Evolutionary conservation across 1,139 yeast genomes (phyloP).

Genomic region (Yamadazyma dendronema): DNA sequence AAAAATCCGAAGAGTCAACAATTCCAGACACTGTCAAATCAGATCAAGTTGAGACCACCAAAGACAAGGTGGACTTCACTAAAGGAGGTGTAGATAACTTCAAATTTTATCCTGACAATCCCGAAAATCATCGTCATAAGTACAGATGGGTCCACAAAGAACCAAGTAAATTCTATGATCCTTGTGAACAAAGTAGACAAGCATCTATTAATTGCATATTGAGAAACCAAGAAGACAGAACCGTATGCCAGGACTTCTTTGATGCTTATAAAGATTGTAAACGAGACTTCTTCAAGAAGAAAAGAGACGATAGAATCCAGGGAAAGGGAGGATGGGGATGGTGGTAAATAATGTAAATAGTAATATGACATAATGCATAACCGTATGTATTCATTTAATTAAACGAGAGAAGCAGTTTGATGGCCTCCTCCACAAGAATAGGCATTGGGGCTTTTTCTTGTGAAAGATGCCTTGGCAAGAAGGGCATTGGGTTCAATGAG

Average conservation of each 20-base stretch:
- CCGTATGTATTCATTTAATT: conserved; percentile 1
- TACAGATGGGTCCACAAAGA: conserved; percentile 64
- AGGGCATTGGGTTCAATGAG: not conserved
- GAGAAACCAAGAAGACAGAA: conserved; percentile 71
- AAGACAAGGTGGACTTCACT: conserved; percentile 56
- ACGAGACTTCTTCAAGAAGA: conserved; percentile 65
- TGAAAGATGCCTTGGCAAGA: conserved; percentile 4
- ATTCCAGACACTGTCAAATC: not conserved
- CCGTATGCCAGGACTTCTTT: conserved; percentile 80
- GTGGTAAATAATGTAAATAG: conserved; percentile 23
- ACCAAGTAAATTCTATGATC: conserved; percentile 85
- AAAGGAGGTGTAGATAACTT: conserved; percentile 50
- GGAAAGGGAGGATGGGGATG: conserved; percentile 50
- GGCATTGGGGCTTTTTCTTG: conserved; percentile 6
- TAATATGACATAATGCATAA: not conserved
- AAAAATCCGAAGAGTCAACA: too few relatives aligned
- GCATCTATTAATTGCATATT: conserved; percentile 82
- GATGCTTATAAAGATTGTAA: conserved; percentile 92
- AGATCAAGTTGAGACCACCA: conserved; percentile 40
- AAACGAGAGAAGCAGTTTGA: conserved; percentile 8
- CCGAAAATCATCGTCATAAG: conserved; percentile 60
- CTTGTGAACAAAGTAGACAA: conserved; percentile 85
- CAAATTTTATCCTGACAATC: conserved; percentile 84
- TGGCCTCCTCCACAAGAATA: conserved; percentile 15
- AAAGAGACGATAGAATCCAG: conserved; percentile 33